Base-by-base conservation (phyloP, 2,329 filamentous ascomycete species). In the Arachnopeziza araneosa region DNA sequence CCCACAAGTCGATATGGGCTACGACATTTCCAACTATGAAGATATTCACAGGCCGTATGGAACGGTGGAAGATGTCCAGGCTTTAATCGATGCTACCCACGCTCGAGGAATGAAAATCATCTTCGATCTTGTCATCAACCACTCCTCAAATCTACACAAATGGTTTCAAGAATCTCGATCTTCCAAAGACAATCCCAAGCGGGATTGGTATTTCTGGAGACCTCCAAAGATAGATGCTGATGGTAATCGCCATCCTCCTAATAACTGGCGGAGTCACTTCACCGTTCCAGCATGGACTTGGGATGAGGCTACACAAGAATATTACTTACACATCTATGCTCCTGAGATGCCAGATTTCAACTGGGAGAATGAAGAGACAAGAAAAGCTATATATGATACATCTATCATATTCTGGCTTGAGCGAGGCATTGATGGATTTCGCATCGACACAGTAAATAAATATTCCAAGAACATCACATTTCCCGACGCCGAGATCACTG, bases 341-440 rank as follows among this genome's bases (percentile, higher is more conserved):
- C 82, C 81, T 5, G 84, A 90, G 64, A 90, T 93, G 71, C 90
- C 91, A 0, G 91, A 95, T 67, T 79, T 95, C n/a, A 95, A 95
- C 74, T 95, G 90, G 89, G 88, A 93, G 69, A 89, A 87, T 60
- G 78, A 79, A 0, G 83, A 82, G 10, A 83, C 88, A 0, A 82
- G 89, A 19, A 76, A 83, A 52, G 90, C 89, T 1, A 85, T 93
- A 7, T 89, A 91, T 71, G 79, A 87, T 36, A 81, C 83, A 19
- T 80, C 88, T 5, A 89, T 93, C 82, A 81, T 83, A 30, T 95
- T 93, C 71, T 95, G 91, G 91, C 81, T 95, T 0, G 77, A 89
- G 54, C 82, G 83, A 32, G 90, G 89, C 2, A 85, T 89, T 0
- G 83, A 88, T 53, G 88, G 88, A 2, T 91, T 90, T 76, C 81